These are phyloP conservation scores for Chlorociboria aeruginascens DNA, from an alignment of 495 filamentous ascomycete species.

Conservation along the genomic window DNA sequence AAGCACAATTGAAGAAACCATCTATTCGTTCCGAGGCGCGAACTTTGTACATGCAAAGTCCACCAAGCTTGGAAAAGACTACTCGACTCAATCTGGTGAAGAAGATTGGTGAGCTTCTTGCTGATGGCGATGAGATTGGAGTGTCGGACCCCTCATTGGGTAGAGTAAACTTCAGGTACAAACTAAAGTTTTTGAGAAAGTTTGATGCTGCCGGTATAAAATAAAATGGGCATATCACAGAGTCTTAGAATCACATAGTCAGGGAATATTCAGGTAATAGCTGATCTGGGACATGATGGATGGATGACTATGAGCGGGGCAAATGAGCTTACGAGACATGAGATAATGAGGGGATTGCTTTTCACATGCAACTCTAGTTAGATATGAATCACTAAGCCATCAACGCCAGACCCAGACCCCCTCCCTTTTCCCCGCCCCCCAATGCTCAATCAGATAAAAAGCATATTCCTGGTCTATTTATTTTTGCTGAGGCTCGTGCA, in stretches of 20 bases:
- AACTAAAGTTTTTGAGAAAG: slow-evolving; percentile 32
- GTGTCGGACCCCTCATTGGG: slow-evolving; percentile 76
- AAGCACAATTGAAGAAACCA: slow-evolving; percentile 83
- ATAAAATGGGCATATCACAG: too few relatives aligned
- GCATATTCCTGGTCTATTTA: background rate
- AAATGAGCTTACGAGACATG: too few relatives aligned
- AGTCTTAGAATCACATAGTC: too few relatives aligned
- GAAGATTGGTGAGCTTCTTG: slow-evolving; percentile 34
- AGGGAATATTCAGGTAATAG: too few relatives aligned
- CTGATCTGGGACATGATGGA: too few relatives aligned
- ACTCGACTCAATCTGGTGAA: slow-evolving; percentile 72
- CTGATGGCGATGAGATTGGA: slow-evolving; percentile 40
- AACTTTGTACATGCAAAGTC: slow-evolving; percentile 82
- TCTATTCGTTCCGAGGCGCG: slow-evolving; percentile 69
- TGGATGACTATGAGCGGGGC: too few relatives aligned
- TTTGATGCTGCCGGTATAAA: background rate
- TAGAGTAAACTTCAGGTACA: slow-evolving; percentile 58
- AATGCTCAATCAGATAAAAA: background rate
- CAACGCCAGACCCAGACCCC: slow-evolving; percentile 16
- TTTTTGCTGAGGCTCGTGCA: slow-evolving; percentile 17
- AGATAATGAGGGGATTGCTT: background rate
- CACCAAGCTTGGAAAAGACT: slow-evolving; percentile 65
- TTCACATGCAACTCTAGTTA: slow-evolving; percentile 8
- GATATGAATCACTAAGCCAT: slow-evolving; percentile 1
- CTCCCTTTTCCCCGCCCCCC: slow-evolving; percentile 7